Evolutionary conservation across 306 rosid species (phyloP).

Genomic region (Quercus variabilis): DNA sequence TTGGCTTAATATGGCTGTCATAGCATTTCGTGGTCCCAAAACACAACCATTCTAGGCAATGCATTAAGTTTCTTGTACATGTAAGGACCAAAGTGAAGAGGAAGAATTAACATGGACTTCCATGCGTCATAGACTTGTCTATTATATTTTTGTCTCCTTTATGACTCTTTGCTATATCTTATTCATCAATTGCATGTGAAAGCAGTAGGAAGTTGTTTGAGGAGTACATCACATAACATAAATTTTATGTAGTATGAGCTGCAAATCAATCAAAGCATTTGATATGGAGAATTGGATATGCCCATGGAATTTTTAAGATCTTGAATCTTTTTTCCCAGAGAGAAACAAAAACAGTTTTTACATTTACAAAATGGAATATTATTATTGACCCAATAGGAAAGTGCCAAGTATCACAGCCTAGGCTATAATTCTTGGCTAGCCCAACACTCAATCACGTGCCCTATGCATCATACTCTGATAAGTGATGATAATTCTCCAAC

Average conservation of each 20-base stretch:
- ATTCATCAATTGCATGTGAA: background rate
- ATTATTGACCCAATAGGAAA: background rate
- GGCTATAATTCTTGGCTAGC: background rate
- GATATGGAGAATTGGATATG: too few relatives aligned
- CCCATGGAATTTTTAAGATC: background rate
- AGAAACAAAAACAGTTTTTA: background rate
- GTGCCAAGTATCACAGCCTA: background rate
- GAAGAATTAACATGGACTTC: background rate
- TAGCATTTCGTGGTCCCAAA: background rate
- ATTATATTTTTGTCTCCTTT: background rate
- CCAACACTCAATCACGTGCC: conserved; percentile 18
- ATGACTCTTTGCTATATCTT: background rate
- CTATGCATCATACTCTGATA: conserved; percentile 19
- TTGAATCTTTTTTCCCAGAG: too few relatives aligned
- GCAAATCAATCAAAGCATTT: background rate
- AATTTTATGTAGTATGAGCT: background rate
- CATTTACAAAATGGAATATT: background rate
- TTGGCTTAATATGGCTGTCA: background rate
- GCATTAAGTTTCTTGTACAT: background rate
- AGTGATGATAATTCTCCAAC: too few relatives aligned
- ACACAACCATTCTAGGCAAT: background rate
- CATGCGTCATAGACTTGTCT: background rate
- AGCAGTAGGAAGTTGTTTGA: background rate
- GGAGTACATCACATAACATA: background rate
- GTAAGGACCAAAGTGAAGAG: background rate